Percentiles rank a stretch among this genome's conserved stretches.
Evolutionary conservation across 257 asterid species (phyloP).

Genomic region (Plantago major): DNA sequence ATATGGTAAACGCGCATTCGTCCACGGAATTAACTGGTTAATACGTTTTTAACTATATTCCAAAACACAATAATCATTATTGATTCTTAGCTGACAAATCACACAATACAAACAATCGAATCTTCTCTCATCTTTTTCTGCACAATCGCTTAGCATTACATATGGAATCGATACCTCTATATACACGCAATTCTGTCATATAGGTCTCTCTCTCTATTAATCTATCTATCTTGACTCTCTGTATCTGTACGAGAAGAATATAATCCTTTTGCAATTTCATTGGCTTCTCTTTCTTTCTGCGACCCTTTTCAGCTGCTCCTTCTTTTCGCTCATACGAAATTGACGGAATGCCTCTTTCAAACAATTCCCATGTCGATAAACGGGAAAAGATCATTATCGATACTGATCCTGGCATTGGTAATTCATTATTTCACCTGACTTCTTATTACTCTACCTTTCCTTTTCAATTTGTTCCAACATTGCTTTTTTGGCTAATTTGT

Average conservation of each 20-base stretch:
- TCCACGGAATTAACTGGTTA: too few species aligned
- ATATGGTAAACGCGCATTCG: too few species aligned
- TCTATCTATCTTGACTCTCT: too few species aligned
- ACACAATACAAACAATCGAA: too few species aligned
- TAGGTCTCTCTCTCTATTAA: neutral
- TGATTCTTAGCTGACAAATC: too few species aligned
- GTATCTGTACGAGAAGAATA: too few species aligned
- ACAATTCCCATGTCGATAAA: slow-evolving; percentile 36
- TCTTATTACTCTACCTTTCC: neutral
- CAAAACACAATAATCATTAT: too few species aligned
- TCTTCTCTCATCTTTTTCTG: too few species aligned
- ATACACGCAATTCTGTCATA: neutral
- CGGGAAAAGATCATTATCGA: slow-evolving; percentile 50
- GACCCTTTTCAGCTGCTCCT: neutral
- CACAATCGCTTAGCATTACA: too few species aligned
- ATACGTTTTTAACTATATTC: too few species aligned
- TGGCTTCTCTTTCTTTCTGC: neutral
- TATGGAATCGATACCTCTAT: neutral
- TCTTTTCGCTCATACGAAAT: too few species aligned
- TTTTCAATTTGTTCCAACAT: neutral
- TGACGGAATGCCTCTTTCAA: too few species aligned
- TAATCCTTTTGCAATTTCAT: neutral
- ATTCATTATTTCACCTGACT: slow-evolving; percentile 4
- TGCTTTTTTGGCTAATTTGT: neutral
- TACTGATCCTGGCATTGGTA: slow-evolving; percentile 71